phyloP scores from a whole-genome alignment of 495 filamentous ascomycete species.

The Parathielavia hyrcaniae region DNA sequence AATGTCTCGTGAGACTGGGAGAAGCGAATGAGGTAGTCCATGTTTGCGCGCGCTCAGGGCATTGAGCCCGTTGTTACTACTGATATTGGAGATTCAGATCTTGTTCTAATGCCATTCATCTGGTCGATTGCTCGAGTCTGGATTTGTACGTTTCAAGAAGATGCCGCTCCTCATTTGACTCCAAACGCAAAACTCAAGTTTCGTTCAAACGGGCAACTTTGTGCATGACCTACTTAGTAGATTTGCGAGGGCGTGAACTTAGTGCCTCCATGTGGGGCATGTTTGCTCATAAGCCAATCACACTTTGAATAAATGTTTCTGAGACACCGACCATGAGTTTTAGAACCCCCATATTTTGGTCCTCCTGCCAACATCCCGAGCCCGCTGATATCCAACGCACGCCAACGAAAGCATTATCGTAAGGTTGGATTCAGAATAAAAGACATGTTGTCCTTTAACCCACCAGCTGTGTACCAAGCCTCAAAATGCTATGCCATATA shows the following conservation, averaged over 20 bases:
- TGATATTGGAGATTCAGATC: background rate
- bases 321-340: background rate
- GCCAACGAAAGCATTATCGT: background rate
- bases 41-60: constrained; percentile 32
- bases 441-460: constrained; percentile 55
- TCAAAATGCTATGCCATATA: constrained; percentile 73
- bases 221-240: constrained; percentile 18
- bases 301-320: background rate
- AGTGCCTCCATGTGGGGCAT: background rate
- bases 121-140: background rate
- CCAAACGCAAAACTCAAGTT: background rate
- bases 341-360: too few species aligned
- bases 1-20: constrained; percentile 88
- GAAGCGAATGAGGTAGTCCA: constrained; percentile 86
- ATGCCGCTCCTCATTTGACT: background rate
- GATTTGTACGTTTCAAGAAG: background rate
- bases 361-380: too few species aligned
- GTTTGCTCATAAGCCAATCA: constrained; percentile 4
- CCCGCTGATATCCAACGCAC: too few species aligned
- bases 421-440: background rate
- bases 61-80: background rate
- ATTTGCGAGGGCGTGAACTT: constrained; percentile 8
- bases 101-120: background rate
- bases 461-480: constrained; percentile 50
- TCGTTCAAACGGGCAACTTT: constrained; percentile 3